A percentile compares a stretch with the other conserved stretches of the same genome.
Evolutionary conservation across 1,284 basidiomycete genomes (phyloP).

Genomic region (Trametes hirsuta): DNA sequence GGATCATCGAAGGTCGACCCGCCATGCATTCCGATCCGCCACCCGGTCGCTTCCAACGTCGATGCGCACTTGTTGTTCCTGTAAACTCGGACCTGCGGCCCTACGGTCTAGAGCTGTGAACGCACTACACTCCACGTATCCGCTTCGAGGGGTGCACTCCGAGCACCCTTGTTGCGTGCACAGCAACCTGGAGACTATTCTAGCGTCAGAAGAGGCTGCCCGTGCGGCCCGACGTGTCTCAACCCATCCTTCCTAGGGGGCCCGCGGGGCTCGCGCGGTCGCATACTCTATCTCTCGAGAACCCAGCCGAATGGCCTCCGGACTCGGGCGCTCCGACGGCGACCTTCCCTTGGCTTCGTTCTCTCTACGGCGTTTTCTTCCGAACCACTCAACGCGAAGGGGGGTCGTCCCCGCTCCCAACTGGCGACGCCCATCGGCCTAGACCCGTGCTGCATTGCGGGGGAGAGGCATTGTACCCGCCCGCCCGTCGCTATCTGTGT

Average conservation of each 20-base stretch:
- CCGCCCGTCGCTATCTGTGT: constrained; percentile 1
- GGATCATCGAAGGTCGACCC: too few species aligned
- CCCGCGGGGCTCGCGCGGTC: constrained; percentile 11
- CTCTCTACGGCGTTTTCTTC: background rate
- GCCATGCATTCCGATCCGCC: too few species aligned
- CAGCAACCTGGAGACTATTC: constrained; percentile 8
- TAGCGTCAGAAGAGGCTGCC: constrained; percentile 2
- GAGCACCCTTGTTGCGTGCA: background rate
- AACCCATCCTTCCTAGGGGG: background rate
- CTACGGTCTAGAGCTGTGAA: background rate
- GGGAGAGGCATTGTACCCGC: background rate
- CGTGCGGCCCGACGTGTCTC: constrained; percentile 5
- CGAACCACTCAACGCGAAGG: background rate
- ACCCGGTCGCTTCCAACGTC: too few species aligned
- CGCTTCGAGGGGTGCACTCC: constrained; percentile 1
- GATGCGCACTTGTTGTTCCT: too few species aligned
- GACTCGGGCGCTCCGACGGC: constrained; percentile 6
- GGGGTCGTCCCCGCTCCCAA: background rate
- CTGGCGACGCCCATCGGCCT: background rate
- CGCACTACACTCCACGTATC: background rate
- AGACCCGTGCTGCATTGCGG: background rate
- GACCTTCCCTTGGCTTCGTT: background rate
- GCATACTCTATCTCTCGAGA: constrained; percentile 7
- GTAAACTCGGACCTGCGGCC: too few species aligned
- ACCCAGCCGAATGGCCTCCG: constrained; percentile 3